Evolutionary conservation across 768 basidiomycete genomes (phyloP).

Genomic region (Mycena epipterygia): DNA sequence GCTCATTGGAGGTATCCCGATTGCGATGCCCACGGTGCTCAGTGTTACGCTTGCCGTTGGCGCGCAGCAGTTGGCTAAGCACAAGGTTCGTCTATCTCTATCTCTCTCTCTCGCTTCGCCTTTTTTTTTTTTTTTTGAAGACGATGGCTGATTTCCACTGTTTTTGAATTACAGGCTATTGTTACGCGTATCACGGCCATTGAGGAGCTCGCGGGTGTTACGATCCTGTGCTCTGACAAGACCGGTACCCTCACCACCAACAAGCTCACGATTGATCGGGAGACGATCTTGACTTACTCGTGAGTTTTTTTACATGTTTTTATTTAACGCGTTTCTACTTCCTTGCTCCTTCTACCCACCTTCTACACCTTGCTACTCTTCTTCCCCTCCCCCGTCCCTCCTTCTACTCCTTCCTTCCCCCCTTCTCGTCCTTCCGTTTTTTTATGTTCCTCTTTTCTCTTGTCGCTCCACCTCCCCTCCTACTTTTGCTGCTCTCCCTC

Average conservation of each 20-base stretch:
- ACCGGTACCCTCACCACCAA: conserved; percentile 98
- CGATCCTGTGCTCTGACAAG: conserved; percentile 99
- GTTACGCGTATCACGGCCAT: conserved; percentile 99
- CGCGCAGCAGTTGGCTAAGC: conserved; percentile 98
- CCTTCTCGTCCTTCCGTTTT: background rate
- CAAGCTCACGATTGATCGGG: conserved; percentile 97
- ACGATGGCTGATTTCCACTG: too few species aligned
- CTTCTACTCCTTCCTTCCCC: background rate
- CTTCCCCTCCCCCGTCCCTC: too few species aligned
- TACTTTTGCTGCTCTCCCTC: background rate
- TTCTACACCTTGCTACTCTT: background rate
- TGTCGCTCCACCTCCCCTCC: background rate
- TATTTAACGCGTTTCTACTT: background rate
- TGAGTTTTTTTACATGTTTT: background rate
- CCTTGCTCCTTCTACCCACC: background rate
- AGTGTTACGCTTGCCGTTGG: conserved; percentile 99
- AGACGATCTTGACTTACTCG: conserved; percentile 88
- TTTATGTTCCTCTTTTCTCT: background rate
- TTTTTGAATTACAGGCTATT: too few species aligned
- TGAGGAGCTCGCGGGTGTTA: conserved; percentile 94
- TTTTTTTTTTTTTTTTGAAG: too few species aligned
- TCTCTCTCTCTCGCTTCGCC: background rate
- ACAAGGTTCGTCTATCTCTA: conserved; percentile 65
- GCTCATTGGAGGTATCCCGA: conserved; percentile 99
- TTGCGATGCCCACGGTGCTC: conserved; percentile 99